phyloP scores from a whole-genome alignment of 441 rosid species.

The Aquilaria agallochum region DNA sequence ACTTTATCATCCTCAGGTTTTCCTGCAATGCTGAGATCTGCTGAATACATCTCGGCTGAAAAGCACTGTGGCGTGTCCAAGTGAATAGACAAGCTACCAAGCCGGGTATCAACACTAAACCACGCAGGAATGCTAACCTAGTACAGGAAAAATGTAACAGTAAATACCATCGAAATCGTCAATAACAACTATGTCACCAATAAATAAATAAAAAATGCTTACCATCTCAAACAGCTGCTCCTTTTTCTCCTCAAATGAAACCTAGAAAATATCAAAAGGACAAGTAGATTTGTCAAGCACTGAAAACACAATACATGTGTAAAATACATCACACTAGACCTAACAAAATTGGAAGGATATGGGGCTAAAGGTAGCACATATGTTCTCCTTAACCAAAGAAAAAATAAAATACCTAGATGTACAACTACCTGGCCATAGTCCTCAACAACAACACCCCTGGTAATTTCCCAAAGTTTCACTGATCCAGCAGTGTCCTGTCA shows the following conservation, averaged over 20 bases:
- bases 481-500: constrained; percentile 85
- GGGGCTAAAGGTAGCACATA: background rate
- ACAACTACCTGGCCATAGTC: constrained; percentile 85
- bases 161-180: constrained; percentile 10
- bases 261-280: constrained; percentile 36
- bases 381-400: constrained; percentile 8
- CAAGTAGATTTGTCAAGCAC: constrained; percentile 7
- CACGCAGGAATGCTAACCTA: constrained; percentile 99
- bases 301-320: background rate
- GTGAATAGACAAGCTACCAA: constrained; percentile 95
- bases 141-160: constrained; percentile 19
- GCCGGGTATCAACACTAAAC: constrained; percentile 96
- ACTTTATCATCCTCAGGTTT: constrained; percentile 99
- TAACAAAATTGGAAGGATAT: background rate
- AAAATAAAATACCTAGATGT: constrained; percentile 6
- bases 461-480: constrained; percentile 96
- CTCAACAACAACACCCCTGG: constrained; percentile 77
- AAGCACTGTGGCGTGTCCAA: constrained; percentile 99
- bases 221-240: constrained; percentile 96
- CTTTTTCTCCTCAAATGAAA: constrained; percentile 88
- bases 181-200: background rate
- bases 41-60: constrained; percentile 98
- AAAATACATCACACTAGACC: background rate
- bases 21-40: constrained; percentile 89
- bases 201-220: constrained; percentile 13